Base-by-base conservation (phyloP, 805 yeast genomes). In the Wickerhamomyces bisporus region DNA sequence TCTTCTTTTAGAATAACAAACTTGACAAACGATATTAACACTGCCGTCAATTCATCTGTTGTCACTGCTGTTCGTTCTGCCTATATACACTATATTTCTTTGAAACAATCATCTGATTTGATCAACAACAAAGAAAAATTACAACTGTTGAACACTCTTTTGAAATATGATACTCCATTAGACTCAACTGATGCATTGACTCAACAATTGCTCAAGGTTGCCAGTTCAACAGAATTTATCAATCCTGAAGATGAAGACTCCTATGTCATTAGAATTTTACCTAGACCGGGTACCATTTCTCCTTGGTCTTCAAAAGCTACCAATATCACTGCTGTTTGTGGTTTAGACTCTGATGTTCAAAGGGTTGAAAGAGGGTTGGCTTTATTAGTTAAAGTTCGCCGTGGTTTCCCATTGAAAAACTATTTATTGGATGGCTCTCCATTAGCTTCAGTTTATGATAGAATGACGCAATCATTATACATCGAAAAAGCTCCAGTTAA, bases 221-320 rank as follows among this genome's bases (percentile, higher is more conserved):
- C 65, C 19, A 41, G 57, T 19, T 52, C 65, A 18, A 36, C 60
- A 11, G 57, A 62, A 18, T 44, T 48, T 15, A 43, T 55, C 17
- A 50, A 58, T 33, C 43, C 64, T 17, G 55, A 62, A 27, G 73
- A 58, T 36, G 52, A 61, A 5, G 74, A 71, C 47, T 65, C 77
- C 24, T 73, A 76, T 44, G 65, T 88, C 47, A 64, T 91, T 33
- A 74, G 95, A 58, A 72, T 93, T 36, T 70, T 88, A 36, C 98
- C 99, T 31, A 78, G 98, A 61, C 69, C 88, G 7, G 98, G 98
- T 44, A 93, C 98, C 11, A 91, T 93, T 48, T 89, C 98, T 19
- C 98, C 98, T 25, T 93, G 99, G 99, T 86, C 96, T 9, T 89
- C 98, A 12, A 93, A 93, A 66, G 99, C 99, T 20, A 89, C 98